These are phyloP conservation scores for Sporothrix euskadiensis DNA, from an alignment of 2,329 filamentous ascomycete genomes.

Conservation along the genomic window DNA sequence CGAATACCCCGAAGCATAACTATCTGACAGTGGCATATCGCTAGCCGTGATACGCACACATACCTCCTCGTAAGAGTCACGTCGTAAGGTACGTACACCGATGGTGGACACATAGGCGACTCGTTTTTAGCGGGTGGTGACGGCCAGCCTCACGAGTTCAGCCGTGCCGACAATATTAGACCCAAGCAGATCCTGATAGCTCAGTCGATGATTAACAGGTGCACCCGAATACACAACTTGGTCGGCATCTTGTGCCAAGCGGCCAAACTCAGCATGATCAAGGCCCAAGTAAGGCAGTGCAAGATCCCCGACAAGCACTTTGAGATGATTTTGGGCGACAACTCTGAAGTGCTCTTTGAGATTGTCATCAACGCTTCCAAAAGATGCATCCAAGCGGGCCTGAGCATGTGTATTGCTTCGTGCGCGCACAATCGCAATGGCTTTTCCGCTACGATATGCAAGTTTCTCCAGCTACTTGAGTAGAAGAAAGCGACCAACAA, in stretches of 20 bases:
- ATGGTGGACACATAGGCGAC: conserved; percentile 6
- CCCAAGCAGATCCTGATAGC: conserved; percentile 16
- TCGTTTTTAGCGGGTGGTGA: neutral
- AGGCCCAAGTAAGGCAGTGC: neutral
- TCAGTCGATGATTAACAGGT: conserved; percentile 9
- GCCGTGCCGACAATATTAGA: conserved; percentile 16
- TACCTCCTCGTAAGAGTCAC: neutral
- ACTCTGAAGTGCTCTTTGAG: neutral
- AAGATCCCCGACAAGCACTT: neutral
- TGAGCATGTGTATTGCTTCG: neutral
- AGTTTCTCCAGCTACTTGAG: neutral
- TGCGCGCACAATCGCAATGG: neutral
- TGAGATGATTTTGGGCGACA: neutral
- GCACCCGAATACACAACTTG: conserved; percentile 14
- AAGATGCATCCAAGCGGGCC: neutral
- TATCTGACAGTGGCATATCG: neutral
- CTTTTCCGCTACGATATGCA: neutral
- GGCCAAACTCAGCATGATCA: neutral
- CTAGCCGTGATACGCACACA: neutral
- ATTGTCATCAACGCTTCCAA: neutral
- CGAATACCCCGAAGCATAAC: neutral
- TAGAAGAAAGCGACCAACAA: neutral
- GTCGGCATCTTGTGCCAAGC: neutral
- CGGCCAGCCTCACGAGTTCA: neutral
- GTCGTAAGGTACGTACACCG: too few relatives aligned